Conservation (phyloP, 2,329 filamentous ascomycete genomes). For the Chaetoscypha palmicola region DNA sequence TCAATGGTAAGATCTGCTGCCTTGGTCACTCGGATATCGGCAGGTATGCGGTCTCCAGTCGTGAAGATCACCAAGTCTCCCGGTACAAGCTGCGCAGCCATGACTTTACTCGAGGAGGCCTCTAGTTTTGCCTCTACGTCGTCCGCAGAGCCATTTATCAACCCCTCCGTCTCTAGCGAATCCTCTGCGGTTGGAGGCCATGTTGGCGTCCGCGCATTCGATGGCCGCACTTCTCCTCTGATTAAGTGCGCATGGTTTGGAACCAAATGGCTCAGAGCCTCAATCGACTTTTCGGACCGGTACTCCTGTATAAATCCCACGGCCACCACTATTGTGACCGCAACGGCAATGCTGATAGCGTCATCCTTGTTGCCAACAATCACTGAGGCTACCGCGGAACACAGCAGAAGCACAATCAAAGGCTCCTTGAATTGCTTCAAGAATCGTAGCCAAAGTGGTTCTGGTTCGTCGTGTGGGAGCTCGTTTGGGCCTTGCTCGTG, state of each 20-base stretch:
- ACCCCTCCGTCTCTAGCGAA: slow-evolving; percentile 19
- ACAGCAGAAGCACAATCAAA: slow-evolving; percentile 83
- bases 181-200: slow-evolving; percentile 40
- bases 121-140: slow-evolving; percentile 55
- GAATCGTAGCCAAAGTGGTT: slow-evolving; percentile 92
- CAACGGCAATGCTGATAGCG: slow-evolving; percentile 88
- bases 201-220: slow-evolving; percentile 28
- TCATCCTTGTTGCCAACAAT: slow-evolving; percentile 92
- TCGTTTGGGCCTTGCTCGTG: slow-evolving; percentile 85
- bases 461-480: slow-evolving; percentile 85
- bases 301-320: slow-evolving; percentile 98
- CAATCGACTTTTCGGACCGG: slow-evolving; percentile 91
- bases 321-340: slow-evolving; percentile 92
- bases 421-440: slow-evolving; percentile 96
- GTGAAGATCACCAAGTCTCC: slow-evolving; percentile 92
- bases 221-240: slow-evolving; percentile 37
- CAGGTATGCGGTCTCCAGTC: slow-evolving; percentile 92
- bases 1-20: slow-evolving; percentile 89
- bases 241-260: slow-evolving; percentile 96
- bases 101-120: slow-evolving; percentile 72
- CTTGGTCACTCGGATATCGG: slow-evolving; percentile 89
- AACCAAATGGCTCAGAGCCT: slow-evolving; percentile 87
- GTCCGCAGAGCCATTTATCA: slow-evolving; percentile 31
- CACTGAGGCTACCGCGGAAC: slow-evolving; percentile 80
- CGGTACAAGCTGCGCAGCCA: slow-evolving; percentile 79